Base-by-base conservation (phyloP, 495 filamentous ascomycete genomes). In the Talaromyces adpressus region DNA sequence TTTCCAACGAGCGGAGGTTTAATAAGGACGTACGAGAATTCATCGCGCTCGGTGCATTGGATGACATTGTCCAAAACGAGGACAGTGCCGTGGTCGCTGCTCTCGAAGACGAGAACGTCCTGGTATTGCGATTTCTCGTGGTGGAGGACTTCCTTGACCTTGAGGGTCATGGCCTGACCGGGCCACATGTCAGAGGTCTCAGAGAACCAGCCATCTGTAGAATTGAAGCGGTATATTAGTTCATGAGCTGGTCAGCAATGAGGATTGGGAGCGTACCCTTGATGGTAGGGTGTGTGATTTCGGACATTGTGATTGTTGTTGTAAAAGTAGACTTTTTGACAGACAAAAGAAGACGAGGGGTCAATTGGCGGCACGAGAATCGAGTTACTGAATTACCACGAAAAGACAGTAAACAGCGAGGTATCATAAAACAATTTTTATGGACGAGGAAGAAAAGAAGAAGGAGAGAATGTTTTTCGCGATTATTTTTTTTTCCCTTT, bases 121-220 rank as follows among this genome's bases (percentile, higher is more conserved):
- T 99, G 94, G 81, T 97, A 99, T 82, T 93, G 82, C 82, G 91
- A 94, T 84, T 97, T 97, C 83, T 99, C 95, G 81, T 97, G 93
- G 82, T 98, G 95, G 61, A 99, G 82, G 72, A 97, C 87, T 80
- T 96, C 89, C 77, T 99, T 91, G 75, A 99, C 93, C 81, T 91
- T 93, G 74, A 99, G 87, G 66, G 89, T 96, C 93, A 98, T 97
- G 71, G 94, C 94, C 79, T 98, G 95, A 70, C 94, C 94, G 57
- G 94, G 94, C 94, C 95, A 99, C 92, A 97, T 97, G 70, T 90
- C 80, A 63, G 91, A 95, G 77, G 96, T 88, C 79, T 98, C 95
- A 73, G 92, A 91, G 88, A 98, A 98, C 95, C 94, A 99, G 79
- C 93, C 94, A 95, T 98, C 93, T 59, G 34, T 39, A 49, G 65